Base-by-base conservation (phyloP, 495 filamentous ascomycete genomes). In the Physcia stellaris region DNA sequence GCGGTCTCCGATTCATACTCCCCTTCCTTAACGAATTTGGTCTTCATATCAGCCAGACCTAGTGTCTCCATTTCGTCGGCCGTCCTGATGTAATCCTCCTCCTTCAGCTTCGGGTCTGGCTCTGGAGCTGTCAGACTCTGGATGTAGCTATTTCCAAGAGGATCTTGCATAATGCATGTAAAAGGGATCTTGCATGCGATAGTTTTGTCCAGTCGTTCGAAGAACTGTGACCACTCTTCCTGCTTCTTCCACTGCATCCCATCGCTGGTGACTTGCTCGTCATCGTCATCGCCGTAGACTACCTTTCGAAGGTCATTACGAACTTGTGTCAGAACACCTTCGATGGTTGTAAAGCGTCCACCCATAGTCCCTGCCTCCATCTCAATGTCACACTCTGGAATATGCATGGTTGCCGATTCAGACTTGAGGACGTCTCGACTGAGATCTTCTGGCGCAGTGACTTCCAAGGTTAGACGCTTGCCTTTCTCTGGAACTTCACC, bases 271-370 rank as follows among this genome's bases (percentile, higher is more conserved):
- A 49, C 52, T 31, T 43, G 47, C 17, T 62, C 57, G 17, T 67
- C 62, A 29, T 70, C 63, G 22, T 63, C 75, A 12, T 75, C 63
- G 49, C 93, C 77, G 61, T 87, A 98, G 48, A 95, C 87, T 40
- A 86, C 79, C 27, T 69, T 73, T 49, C 75, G 75, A 28, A 96
- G 66, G 54, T 96, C 87, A 53, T 94, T 79, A 27, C 86, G 75
- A 38, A 98, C 77, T 56, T 96, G 86, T 0, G 83, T 87, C n/a
- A 96, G 67, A 16, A 95, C 71, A 44, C 90, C 90, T 59, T 96
- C 92, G 15, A 96, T 74, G 4, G 92, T 98, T 7, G 90, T 96
- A 65, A 98, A 98, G 28, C 87, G 77, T n/a, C 88, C 88, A 44
- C 90, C 90, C 4, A 96, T 71, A 0, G 88, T 95, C 29, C 90